phyloP scores from a whole-genome alignment of 1,284 basidiomycete genomes.

The Ustilago sp. region DNA sequence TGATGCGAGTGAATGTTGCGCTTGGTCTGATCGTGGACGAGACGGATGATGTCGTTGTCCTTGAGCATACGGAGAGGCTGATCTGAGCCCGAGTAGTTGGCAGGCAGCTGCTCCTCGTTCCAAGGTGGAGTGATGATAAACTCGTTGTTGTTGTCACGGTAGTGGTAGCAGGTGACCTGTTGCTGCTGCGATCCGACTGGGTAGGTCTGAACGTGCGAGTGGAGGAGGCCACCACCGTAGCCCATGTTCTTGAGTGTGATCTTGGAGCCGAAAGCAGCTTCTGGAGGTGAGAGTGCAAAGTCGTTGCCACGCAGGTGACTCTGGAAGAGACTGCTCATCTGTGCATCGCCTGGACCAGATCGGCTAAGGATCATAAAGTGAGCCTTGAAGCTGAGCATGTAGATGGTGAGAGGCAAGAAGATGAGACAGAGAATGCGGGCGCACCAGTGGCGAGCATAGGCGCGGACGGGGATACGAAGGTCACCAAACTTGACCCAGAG shows the following conservation, averaged over 20 bases:
- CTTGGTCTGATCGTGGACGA: conserved; percentile 83
- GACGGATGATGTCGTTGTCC: conserved; percentile 82
- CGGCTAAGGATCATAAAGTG: conserved; percentile 95
- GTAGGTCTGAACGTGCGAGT: conserved; percentile 95
- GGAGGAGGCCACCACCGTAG: conserved; percentile 93
- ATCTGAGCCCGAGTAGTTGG: conserved; percentile 42
- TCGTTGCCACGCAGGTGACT: conserved; percentile 95
- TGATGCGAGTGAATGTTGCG: conserved; percentile 94
- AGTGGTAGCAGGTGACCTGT: conserved; percentile 99
- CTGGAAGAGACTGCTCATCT: conserved; percentile 99
- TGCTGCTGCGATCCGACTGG: conserved; percentile 93
- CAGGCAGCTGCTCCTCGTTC: conserved; percentile 72
- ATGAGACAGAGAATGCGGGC: conserved; percentile 89
- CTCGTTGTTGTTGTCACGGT: conserved; percentile 98
- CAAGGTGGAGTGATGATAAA: conserved; percentile 86
- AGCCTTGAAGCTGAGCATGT: conserved; percentile 93
- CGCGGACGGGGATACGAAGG: conserved; percentile 84
- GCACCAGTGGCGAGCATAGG: conserved; percentile 90
- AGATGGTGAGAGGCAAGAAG: conserved; percentile 87
- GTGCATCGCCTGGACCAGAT: conserved; percentile 93
- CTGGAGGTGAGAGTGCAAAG: conserved; percentile 76
- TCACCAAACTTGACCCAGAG: conserved; percentile 99
- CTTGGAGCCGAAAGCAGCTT: conserved; percentile 89
- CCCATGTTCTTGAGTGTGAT: conserved; percentile 97
- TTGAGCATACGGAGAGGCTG: conserved; percentile 75